Evolutionary conservation across 78 protist genomes (phyloP).

Genomic region (Isochrysis galbana): DNA sequence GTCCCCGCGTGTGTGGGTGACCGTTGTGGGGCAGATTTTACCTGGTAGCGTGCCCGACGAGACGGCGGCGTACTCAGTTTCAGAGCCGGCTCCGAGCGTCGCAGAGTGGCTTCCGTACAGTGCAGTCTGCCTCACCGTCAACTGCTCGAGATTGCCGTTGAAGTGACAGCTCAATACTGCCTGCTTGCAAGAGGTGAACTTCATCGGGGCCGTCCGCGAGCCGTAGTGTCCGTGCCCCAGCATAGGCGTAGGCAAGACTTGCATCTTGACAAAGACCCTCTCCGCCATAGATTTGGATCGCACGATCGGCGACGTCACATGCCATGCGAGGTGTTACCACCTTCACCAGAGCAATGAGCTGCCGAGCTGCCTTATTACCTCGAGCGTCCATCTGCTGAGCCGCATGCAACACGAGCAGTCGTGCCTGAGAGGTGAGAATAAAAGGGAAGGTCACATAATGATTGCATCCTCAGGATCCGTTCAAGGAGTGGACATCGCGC

Average conservation of each 20-base stretch:
- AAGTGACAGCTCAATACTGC: neutral
- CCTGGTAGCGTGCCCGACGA: too few species aligned
- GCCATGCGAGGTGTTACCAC: constrained; percentile 68
- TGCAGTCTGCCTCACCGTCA: too few species aligned
- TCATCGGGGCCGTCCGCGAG: constrained; percentile 84
- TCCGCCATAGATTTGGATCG: constrained; percentile 63
- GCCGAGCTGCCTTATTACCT: constrained; percentile 47
- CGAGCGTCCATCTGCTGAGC: constrained; percentile 54
- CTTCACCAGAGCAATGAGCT: constrained; percentile 60
- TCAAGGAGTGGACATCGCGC: too few species aligned
- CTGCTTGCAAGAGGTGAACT: constrained; percentile 6
- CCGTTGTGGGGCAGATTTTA: too few species aligned
- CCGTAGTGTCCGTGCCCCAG: constrained; percentile 57
- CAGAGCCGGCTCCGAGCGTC: too few species aligned
- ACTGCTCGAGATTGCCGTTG: too few species aligned
- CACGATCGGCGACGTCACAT: constrained; percentile 60
- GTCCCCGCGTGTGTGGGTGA: too few species aligned
- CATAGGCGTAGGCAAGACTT: constrained; percentile 23
- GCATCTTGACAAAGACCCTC: constrained; percentile 42
- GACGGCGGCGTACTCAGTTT: too few species aligned
- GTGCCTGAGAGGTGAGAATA: too few species aligned
- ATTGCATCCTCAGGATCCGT: too few species aligned
- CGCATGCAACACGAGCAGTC: constrained; percentile 65
- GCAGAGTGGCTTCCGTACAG: too few species aligned
- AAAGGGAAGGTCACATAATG: too few species aligned